These are phyloP conservation scores for Macroventuria anomochaeta DNA, from an alignment of 2,329 filamentous ascomycete species.

Conservation along the genomic window DNA sequence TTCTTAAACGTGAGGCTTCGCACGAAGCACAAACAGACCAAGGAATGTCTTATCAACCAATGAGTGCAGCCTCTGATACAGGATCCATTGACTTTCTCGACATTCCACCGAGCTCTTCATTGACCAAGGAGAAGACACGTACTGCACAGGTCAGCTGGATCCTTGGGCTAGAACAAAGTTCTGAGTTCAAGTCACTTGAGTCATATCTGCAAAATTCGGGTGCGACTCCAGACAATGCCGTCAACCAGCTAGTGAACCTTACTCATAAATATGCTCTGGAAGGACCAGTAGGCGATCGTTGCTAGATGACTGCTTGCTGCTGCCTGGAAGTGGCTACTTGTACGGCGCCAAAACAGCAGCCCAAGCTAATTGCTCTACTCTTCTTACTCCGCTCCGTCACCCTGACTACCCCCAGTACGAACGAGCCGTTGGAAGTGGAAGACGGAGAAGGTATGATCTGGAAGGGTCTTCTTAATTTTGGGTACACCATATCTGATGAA, in stretches of 20 bases:
- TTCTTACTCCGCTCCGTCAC: slow-evolving; percentile 3
- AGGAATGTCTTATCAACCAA: background rate
- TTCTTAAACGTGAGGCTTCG: too few relatives aligned
- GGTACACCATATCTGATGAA: slow-evolving; percentile 18
- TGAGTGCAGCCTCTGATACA: background rate
- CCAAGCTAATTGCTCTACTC: background rate
- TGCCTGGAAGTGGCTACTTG: slow-evolving; percentile 9
- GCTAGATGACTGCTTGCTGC: slow-evolving; percentile 17
- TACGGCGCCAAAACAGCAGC: slow-evolving; percentile 12
- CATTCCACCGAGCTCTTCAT: slow-evolving; percentile 1
- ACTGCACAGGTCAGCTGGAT: slow-evolving; percentile 4
- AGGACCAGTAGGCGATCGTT: slow-evolving; percentile 9
- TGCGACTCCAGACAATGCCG: background rate
- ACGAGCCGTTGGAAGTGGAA: slow-evolving; percentile 6
- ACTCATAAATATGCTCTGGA: background rate
- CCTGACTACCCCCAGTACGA: slow-evolving; percentile 2
- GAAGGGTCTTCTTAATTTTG: slow-evolving; percentile 20
- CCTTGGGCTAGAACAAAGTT: slow-evolving; percentile 5
- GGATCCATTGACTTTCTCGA: slow-evolving; percentile 2
- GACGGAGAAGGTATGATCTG: slow-evolving; percentile 13
- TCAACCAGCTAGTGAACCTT: slow-evolving; percentile 3
- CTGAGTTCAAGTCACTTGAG: slow-evolving; percentile 1
- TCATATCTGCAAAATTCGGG: background rate
- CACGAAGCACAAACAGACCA: too few relatives aligned
- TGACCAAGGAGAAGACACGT: slow-evolving; percentile 8